Evolutionary conservation across 169 alveolate genomes (phyloP).

Genomic region (Cryptosporidium meleagridis): DNA sequence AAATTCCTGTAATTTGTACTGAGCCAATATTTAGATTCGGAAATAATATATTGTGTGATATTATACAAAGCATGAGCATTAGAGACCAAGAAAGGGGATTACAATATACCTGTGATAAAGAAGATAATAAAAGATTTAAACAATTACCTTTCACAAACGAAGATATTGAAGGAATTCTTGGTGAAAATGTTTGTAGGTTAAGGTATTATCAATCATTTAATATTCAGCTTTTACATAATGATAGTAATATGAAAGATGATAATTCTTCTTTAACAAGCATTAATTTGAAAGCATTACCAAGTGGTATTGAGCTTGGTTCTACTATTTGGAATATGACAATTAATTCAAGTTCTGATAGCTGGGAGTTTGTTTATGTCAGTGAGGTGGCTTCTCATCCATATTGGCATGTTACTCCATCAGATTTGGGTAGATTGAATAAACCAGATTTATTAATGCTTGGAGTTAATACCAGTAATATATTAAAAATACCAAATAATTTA

Average conservation of each 20-base stretch:
- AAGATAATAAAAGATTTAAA: constrained; percentile 12
- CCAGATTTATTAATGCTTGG: constrained; percentile 57
- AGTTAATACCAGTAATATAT: neutral
- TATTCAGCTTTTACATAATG: constrained; percentile 40
- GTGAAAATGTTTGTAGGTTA: constrained; percentile 69
- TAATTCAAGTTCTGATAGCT: constrained; percentile 21
- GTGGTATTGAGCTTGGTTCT: constrained; percentile 64
- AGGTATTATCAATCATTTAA: constrained; percentile 66
- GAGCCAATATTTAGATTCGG: constrained; percentile 71
- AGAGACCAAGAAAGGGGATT: constrained; percentile 65
- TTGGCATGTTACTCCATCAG: constrained; percentile 76
- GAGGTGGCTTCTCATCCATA: constrained; percentile 56
- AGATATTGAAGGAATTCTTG: constrained; percentile 63
- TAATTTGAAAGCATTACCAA: constrained; percentile 52
- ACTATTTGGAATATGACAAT: constrained; percentile 61
- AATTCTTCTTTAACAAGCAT: constrained; percentile 8
- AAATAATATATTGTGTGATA: constrained; percentile 41
- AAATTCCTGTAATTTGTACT: constrained; percentile 65
- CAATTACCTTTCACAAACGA: constrained; percentile 36
- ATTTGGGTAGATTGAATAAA: constrained; percentile 30
- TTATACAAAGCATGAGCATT: constrained; percentile 45
- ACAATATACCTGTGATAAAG: constrained; percentile 55
- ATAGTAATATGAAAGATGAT: neutral
- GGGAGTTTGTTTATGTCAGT: constrained; percentile 55
- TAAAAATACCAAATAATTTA: neutral